Percentiles rank a stretch among this genome's conserved stretches.
Conservation (phyloP, 2,329 filamentous ascomycete species). For the Fusarium scirpi region DNA sequence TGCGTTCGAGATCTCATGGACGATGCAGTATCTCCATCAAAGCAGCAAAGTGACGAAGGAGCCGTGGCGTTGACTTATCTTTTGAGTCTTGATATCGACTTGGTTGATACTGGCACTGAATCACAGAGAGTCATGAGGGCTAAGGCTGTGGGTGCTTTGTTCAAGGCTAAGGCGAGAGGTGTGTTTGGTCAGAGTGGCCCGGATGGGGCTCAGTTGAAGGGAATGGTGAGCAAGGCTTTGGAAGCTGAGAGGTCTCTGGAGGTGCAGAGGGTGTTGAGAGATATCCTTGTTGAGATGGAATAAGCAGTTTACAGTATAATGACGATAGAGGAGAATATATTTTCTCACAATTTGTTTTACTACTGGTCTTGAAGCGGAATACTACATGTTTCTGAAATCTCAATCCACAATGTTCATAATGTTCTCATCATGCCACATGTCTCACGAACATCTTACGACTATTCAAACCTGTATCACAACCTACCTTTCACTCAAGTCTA, state of each 20-base stretch:
- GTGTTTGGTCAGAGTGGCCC: conserved; percentile 54
- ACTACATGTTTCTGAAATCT: not conserved
- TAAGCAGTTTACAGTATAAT: not conserved
- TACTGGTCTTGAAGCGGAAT: too few species aligned
- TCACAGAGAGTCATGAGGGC: conserved; percentile 62
- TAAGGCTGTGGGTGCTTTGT: conserved; percentile 58
- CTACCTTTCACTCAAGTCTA: not conserved
- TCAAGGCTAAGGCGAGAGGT: conserved; percentile 57
- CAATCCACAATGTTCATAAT: too few species aligned
- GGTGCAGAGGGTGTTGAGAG: conserved; percentile 58
- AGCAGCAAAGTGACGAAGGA: conserved; percentile 35
- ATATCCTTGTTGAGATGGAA: conserved; percentile 51
- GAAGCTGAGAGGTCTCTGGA: conserved; percentile 59
- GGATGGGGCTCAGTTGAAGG: conserved; percentile 48
- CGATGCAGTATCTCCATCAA: conserved; percentile 50
- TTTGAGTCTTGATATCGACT: conserved; percentile 60
- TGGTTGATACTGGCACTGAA: conserved; percentile 62
- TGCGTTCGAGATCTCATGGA: conserved; percentile 62
- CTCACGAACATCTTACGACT: not conserved
- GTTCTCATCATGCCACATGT: not conserved
- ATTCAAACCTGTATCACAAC: not conserved
- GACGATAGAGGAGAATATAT: not conserved
- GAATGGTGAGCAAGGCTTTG: conserved; percentile 52
- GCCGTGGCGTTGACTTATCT: conserved; percentile 56
- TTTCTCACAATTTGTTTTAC: not conserved